Conservation (phyloP, 495 filamentous ascomycete species). For the Schizothecium vesticola region DNA sequence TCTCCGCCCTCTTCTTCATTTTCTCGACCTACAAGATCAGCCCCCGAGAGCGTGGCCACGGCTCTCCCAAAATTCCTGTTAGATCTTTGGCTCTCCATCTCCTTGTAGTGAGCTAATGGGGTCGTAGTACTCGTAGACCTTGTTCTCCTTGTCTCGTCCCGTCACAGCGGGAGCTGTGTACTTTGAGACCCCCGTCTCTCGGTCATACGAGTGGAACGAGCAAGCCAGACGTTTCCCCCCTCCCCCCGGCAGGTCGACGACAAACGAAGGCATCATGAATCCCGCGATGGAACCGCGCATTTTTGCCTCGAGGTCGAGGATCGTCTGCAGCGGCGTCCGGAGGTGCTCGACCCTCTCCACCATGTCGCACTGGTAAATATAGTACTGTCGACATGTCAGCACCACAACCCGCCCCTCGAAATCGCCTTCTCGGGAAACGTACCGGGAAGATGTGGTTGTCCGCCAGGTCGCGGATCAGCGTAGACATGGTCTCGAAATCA, state of each 20-base stretch:
- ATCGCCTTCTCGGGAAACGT: conserved; percentile 12
- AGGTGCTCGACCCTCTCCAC: conserved; percentile 53
- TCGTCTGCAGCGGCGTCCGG: conserved; percentile 53
- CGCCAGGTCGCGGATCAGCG: conserved; percentile 46
- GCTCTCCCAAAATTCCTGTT: background rate
- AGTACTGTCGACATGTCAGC: conserved; percentile 39
- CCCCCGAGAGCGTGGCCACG: background rate
- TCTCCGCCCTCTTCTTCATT: background rate
- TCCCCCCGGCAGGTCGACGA: conserved; percentile 57
- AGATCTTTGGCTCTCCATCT: background rate
- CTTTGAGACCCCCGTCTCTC: conserved; percentile 41
- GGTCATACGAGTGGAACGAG: conserved; percentile 47
- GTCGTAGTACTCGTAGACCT: conserved; percentile 53
- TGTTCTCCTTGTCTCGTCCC: conserved; percentile 38
- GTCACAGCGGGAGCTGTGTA: conserved; percentile 51
- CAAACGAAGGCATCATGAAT: conserved; percentile 54
- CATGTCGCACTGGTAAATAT: conserved; percentile 58
- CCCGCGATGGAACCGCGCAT: conserved; percentile 54
- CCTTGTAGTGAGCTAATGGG: conserved; percentile 29
- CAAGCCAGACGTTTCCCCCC: conserved; percentile 55
- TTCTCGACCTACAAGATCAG: background rate
- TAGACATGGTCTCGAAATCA: conserved; percentile 44
- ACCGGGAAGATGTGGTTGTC: conserved; percentile 52
- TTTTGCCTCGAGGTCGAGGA: conserved; percentile 48
- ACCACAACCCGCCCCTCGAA: background rate